Evolutionary conservation across 2,329 filamentous ascomycete genomes (phyloP), one percentile per base, ranked within the genome.

Genomic region (Claviceps sp.): DNA sequence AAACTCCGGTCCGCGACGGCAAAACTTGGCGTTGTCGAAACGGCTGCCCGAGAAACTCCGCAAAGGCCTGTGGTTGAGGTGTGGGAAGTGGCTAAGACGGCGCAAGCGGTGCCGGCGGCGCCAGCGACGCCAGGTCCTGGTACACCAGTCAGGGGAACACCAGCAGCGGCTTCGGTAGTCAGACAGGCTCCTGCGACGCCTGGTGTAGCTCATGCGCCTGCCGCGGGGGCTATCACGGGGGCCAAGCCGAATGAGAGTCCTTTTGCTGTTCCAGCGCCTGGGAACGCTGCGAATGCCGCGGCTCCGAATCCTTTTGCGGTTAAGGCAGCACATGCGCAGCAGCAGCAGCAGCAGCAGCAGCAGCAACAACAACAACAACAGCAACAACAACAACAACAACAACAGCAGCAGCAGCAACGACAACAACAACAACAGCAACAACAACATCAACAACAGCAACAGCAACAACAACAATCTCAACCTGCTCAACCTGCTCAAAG

Each of bases 61-160:
- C 76, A 91, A 60, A 83, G 82, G 63, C 81, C 89, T 0, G 88
- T 97, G 4, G 79, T 73, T 9, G 89, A 96, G 66, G 90, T 96
- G 0, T 96, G 88, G 86, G 82, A 85, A 56, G 71, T 86, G 51
- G 89, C 85, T 0, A 90, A 91, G 67, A 73, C 50, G 20, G 62
- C 67, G 22, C 63, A 65, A 42, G 59, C 65, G 22, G 54, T 57
- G 3, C 14, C 60, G 41, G 58, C 65, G 22, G 54, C 57, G 4
- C 13, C 60, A 45, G 20, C 56, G 7, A 54, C 49, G 14, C 30
- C 53, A 8, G 52, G 49, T 47, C 45, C 56, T 5, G 53, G 43
- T 5, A 57, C 54, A 13, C 55, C 56, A 37, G 54, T 54, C n/a
- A 55, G 51, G 34, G 49, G 50, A 34, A 51, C 43, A 11, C 49